Conservation (phyloP, 352 stramenopile genomes). For the Globisporangium mamillatum region DNA sequence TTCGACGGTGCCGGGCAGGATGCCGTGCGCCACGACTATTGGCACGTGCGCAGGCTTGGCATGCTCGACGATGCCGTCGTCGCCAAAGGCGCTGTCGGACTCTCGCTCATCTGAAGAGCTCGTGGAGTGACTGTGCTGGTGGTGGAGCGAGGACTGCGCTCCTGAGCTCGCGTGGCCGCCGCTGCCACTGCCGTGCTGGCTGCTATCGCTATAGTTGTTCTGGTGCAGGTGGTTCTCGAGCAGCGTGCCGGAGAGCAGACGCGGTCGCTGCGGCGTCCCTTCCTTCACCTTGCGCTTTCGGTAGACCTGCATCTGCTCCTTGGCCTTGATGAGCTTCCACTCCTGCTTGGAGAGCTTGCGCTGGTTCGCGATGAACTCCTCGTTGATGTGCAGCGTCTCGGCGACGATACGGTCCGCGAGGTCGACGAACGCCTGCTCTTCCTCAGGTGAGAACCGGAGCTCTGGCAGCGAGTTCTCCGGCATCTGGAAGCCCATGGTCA, state of each 20-base stretch:
- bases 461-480: constrained; percentile 23
- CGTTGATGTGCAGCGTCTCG: constrained; percentile 53
- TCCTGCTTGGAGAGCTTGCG: constrained; percentile 31
- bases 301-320: constrained; percentile 59
- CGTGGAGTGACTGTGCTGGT: constrained; percentile 13
- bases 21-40: constrained; percentile 31
- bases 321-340: constrained; percentile 56
- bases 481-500: constrained; percentile 21
- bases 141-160: constrained; percentile 11
- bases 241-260: constrained; percentile 42
- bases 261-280: constrained; percentile 29
- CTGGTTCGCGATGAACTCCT: constrained; percentile 40
- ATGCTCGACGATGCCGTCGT: constrained; percentile 37
- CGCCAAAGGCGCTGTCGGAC: constrained; percentile 32
- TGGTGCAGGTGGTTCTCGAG: constrained; percentile 31
- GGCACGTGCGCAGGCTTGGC: constrained; percentile 34
- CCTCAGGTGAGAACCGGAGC: constrained; percentile 30
- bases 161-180: background rate
- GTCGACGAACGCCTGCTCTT: constrained; percentile 40
- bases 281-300: constrained; percentile 33
- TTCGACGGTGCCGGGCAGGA: constrained; percentile 38
- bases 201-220: constrained; percentile 17
- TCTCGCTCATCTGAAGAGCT: constrained; percentile 41
- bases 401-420: constrained; percentile 52
- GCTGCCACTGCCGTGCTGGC: background rate